A percentile compares a stretch with the other conserved stretches of the same genome.
These are phyloP conservation scores for Catunica adiposa DNA, from an alignment of 2,329 filamentous ascomycete species.

Conservation along the genomic window DNA sequence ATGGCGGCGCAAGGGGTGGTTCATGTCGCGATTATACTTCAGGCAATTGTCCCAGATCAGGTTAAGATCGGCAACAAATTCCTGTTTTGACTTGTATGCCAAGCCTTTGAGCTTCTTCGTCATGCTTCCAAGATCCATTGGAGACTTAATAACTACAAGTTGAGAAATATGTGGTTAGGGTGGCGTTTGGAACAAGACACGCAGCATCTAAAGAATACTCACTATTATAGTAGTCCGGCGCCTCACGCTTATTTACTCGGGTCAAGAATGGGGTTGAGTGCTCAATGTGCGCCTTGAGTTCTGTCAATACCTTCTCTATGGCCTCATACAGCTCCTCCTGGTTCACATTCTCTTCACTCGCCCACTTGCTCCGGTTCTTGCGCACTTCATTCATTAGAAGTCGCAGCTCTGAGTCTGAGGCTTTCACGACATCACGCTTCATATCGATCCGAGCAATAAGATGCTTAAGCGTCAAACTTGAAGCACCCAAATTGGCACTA, in stretches of 20 bases:
- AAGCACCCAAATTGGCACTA: constrained; percentile 86
- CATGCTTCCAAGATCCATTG: constrained; percentile 96
- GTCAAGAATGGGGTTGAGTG: constrained; percentile 93
- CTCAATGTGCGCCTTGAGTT: constrained; percentile 92
- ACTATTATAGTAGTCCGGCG: constrained; percentile 86
- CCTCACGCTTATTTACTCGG: constrained; percentile 90
- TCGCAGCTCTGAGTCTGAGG: constrained; percentile 82
- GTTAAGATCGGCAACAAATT: constrained; percentile 86
- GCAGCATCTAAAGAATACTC: constrained; percentile 26
- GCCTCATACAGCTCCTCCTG: constrained; percentile 97
- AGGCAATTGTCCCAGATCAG: constrained; percentile 96
- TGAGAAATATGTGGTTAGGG: background rate
- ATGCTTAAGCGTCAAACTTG: constrained; percentile 89
- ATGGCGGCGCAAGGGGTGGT: constrained; percentile 77
- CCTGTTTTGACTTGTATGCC: constrained; percentile 73
- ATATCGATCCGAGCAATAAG: constrained; percentile 89
- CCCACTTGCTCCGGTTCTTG: constrained; percentile 98
- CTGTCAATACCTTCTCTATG: constrained; percentile 87
- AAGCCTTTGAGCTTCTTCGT: constrained; percentile 86
- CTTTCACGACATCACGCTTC: constrained; percentile 76
- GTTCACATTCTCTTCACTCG: constrained; percentile 89
- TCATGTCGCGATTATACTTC: constrained; percentile 82
- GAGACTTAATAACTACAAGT: constrained; percentile 66
- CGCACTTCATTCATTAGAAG: constrained; percentile 92
- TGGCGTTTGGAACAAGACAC: too few species aligned